Percentiles rank a stretch among this genome's conserved stretches.
Evolutionary conservation across 805 yeast species (phyloP).

Genomic region (Saturnispora diversa): DNA sequence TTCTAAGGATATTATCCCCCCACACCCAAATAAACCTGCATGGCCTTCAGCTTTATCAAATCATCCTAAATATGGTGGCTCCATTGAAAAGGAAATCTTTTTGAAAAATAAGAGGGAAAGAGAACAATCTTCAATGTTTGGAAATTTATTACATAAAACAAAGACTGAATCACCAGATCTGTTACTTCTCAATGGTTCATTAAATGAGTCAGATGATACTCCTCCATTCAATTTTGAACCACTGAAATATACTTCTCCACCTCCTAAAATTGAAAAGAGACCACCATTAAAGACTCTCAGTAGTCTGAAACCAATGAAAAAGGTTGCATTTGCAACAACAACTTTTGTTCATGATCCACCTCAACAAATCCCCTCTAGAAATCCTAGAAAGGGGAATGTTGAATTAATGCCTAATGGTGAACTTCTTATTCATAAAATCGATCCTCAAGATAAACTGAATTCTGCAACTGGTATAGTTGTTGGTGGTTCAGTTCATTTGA

Average conservation of each 20-base stretch:
- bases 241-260: conserved; percentile 24
- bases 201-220: conserved; percentile 20
- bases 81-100: conserved; percentile 21
- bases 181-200: conserved; percentile 14
- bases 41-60: conserved; percentile 41
- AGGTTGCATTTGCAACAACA: conserved; percentile 74
- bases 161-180: conserved; percentile 19
- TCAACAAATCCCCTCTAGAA: conserved; percentile 85
- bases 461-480: conserved; percentile 66
- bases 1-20: conserved; percentile 40
- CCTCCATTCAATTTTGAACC: conserved; percentile 19
- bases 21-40: conserved; percentile 41
- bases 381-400: conserved; percentile 74
- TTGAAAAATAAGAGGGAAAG: conserved; percentile 17
- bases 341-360: conserved; percentile 77
- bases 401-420: conserved; percentile 30
- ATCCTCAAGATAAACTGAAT: conserved; percentile 26
- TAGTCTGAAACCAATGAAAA: conserved; percentile 35
- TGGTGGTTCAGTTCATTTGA: conserved; percentile 67
- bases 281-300: conserved; percentile 27
- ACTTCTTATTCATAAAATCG: conserved; percentile 28
- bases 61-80: conserved; percentile 25
- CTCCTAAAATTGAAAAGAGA: conserved; percentile 20
- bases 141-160: conserved; percentile 26
- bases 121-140: conserved; percentile 23